phyloP scores from a whole-genome alignment of 2,329 filamentous ascomycete genomes.

The Sporothrix pallida region DNA sequence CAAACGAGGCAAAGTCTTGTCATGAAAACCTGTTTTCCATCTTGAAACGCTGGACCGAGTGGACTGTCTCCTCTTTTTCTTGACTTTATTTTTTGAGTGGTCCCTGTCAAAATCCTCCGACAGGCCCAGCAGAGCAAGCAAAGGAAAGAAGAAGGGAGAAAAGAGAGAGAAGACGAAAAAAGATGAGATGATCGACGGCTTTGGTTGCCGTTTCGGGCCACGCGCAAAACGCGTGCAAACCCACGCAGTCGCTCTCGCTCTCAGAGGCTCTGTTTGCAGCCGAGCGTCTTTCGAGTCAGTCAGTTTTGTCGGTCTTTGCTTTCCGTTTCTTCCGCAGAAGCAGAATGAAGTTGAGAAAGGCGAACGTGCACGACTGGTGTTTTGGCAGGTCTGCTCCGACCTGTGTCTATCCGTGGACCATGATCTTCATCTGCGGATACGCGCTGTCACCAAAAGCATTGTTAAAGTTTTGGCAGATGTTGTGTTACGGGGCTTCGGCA shows the following conservation, averaged over 20 bases:
- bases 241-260: neutral
- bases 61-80: slow-evolving; percentile 23
- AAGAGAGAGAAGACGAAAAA: neutral
- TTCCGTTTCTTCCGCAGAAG: neutral
- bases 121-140: neutral
- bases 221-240: slow-evolving; percentile 3
- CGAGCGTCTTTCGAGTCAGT: neutral
- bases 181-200: neutral
- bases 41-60: slow-evolving; percentile 17
- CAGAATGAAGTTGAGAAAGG: no score
- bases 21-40: slow-evolving; percentile 26
- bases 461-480: neutral
- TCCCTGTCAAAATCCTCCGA: slow-evolving; percentile 4
- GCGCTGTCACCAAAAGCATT: no score
- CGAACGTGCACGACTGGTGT: neutral
- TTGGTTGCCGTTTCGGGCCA: neutral
- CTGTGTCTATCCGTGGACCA: no score
- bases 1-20: no score
- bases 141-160: neutral
- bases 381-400: no score
- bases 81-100: neutral
- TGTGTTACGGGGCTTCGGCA: slow-evolving; percentile 1
- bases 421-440: no score
- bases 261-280: no score
- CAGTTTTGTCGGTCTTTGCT: neutral